Conservation (phyloP, 1,284 basidiomycete species). For the Fistulinella staudtii region DNA sequence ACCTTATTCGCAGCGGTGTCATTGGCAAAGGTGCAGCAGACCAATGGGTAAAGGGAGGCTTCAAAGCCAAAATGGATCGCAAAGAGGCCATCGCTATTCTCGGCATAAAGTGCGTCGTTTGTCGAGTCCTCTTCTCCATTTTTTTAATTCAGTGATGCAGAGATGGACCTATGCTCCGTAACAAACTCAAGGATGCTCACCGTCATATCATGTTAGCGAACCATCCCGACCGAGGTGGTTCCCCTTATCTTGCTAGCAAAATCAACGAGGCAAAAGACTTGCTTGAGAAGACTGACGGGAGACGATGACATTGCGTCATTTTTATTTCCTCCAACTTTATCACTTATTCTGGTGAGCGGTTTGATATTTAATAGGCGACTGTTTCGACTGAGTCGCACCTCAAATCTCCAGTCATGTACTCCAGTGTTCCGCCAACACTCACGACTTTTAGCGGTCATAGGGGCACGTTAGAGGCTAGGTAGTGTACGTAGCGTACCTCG, state of each 20-base stretch:
- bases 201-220: constrained; percentile 92
- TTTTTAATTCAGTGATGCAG: constrained; percentile 37
- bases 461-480: no score
- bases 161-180: constrained; percentile 70
- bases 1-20: constrained; percentile 55
- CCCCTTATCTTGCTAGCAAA: constrained; percentile 96
- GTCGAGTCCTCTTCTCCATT: no score
- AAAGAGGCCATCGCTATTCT: constrained; percentile 90
- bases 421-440: constrained; percentile 11
- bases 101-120: constrained; percentile 77
- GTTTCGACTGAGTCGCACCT: constrained; percentile 1
- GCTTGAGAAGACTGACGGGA: constrained; percentile 65
- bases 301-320: constrained; percentile 31
- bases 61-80: constrained; percentile 94
- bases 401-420: constrained; percentile 12
- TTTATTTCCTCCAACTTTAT: background rate
- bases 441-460: no score
- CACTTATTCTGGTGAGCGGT: background rate
- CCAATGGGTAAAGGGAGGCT: constrained; percentile 91
- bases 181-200: constrained; percentile 84
- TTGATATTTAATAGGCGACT: no score
- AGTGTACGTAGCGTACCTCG: no score
- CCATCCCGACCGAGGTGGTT: constrained; percentile 94
- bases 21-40: constrained; percentile 65
- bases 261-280: constrained; percentile 92